Evolutionary conservation across 2,329 filamentous ascomycete genomes (phyloP).

Genomic region (Claviceps maximensis): DNA sequence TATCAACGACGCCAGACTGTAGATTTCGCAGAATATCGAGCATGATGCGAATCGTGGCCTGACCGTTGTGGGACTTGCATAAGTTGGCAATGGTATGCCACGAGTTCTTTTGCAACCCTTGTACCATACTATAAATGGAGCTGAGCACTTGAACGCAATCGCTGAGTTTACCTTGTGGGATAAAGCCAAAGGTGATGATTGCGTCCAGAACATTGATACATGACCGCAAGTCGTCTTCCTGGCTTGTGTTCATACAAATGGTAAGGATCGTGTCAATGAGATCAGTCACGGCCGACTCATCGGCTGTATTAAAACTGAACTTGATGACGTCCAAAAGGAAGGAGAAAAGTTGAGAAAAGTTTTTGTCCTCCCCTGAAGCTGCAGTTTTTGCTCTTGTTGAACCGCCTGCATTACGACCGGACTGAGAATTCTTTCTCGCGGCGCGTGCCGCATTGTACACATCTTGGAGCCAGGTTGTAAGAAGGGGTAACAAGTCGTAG

Average conservation of each 20-base stretch:
- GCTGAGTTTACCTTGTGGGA: conserved; percentile 49
- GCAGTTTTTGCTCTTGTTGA: conserved; percentile 24
- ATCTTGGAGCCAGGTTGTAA: conserved; percentile 46
- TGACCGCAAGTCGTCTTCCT: conserved; percentile 49
- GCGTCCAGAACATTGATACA: conserved; percentile 57
- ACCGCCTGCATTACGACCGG: conserved; percentile 21
- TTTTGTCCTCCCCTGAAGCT: conserved; percentile 42
- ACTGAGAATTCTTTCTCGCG: conserved; percentile 34
- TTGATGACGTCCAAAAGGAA: conserved; percentile 59
- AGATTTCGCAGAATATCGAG: conserved; percentile 46
- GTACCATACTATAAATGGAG: conserved; percentile 56
- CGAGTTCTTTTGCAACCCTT: conserved; percentile 44
- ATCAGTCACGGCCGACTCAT: conserved; percentile 45
- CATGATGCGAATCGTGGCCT: conserved; percentile 52
- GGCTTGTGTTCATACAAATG: conserved; percentile 56
- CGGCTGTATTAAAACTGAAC: conserved; percentile 59
- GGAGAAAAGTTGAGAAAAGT: conserved; percentile 49
- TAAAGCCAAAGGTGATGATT: conserved; percentile 58
- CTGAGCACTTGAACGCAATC: conserved; percentile 58
- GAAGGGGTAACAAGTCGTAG: conserved; percentile 49
- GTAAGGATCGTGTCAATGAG: conserved; percentile 49
- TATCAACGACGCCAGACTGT: conserved; percentile 31
- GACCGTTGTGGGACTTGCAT: conserved; percentile 60
- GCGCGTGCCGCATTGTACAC: conserved; percentile 39
- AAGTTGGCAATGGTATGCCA: conserved; percentile 61